Evolutionary conservation across 1,139 yeast genomes (phyloP), one percentile per base, ranked within the genome.

Genomic region (Zygotorulaspora mrakii): DNA sequence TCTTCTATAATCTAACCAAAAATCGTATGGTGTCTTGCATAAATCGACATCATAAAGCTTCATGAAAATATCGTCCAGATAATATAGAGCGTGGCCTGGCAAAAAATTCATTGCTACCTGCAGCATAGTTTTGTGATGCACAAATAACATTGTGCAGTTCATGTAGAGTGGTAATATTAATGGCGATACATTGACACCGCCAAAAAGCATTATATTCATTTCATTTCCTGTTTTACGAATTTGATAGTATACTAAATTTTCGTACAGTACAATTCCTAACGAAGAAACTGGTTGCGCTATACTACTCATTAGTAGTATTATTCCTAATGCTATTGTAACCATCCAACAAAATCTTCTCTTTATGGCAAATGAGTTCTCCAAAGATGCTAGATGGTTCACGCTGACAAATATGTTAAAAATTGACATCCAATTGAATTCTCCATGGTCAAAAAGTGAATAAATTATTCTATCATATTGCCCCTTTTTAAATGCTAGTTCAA

Each of bases 1-100:
- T 16, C 33, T 16, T 29, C 43, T 31, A 27, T 35, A 27, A 26
- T 44, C 48, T 20, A 24, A 31, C 48, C 40, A 48, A 43, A 59
- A 39, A 24, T 55, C 57, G 41, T 52, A 53, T 1, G 62, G 62
- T 7, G 59, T 48, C 40, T 55, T 49, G 25, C 49, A 43, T 12
- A 57, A 29, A 42, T 57, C 59, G 3, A 54, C 39, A 8, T 47
- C 52, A 40, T 59, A 60, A 17, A 59, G 38, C 35, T 47, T 51
- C 10, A 37, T 40, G 18, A 57, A 35, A 10, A 54, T 44, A 31
- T 54, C 57, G 31, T 56, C 62, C 35, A 53, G 10, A 43, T 56
- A 59, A 36, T 45, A 58, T 12, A 55, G 31, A 3, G 51, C 18
- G 36, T 59, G 63, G 1, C 57, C 63, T 16, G 64, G 62, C 12